These are phyloP conservation scores for Hemileccinum rubropunctum DNA, from an alignment of 768 basidiomycete genomes.

Conservation along the genomic window DNA sequence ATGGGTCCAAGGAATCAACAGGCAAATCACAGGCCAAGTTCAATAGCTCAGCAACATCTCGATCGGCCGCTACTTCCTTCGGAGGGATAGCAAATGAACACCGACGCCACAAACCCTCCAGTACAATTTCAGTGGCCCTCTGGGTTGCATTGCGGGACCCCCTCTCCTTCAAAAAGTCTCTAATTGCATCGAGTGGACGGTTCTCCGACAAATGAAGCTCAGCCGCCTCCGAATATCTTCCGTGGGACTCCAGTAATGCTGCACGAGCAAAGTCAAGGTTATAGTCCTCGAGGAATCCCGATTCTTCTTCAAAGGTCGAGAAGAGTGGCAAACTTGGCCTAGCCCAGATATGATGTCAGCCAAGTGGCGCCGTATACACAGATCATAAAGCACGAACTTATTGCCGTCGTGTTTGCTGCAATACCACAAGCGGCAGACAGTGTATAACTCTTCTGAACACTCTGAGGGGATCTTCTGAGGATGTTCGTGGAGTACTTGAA, in stretches of 20 bases:
- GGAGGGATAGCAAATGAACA: constrained; percentile 39
- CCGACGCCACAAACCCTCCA: constrained; percentile 45
- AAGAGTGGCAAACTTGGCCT: constrained; percentile 54
- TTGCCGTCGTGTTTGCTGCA: constrained; percentile 30
- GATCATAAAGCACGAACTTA: constrained; percentile 11
- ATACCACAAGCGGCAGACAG: constrained; percentile 46
- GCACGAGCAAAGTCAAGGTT: constrained; percentile 51
- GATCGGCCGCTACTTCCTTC: not conserved
- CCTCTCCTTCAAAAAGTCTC: constrained; percentile 38
- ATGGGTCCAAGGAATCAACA: constrained; percentile 1
- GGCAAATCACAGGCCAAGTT: constrained; percentile 19
- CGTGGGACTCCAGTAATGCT: constrained; percentile 40
- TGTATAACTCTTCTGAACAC: constrained; percentile 37
- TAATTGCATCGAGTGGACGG: constrained; percentile 45
- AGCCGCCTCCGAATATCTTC: constrained; percentile 48
- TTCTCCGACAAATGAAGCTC: constrained; percentile 49
- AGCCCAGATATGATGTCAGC: constrained; percentile 1
- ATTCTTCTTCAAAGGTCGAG: constrained; percentile 44
- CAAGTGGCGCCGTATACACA: not conserved
- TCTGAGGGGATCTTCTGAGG: constrained; percentile 27
- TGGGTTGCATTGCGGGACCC: constrained; percentile 24
- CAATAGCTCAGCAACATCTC: constrained; percentile 22
- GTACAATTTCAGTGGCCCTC: constrained; percentile 38
- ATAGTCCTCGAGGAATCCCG: constrained; percentile 56
- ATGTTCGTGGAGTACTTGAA: constrained; percentile 41